Conservation (phyloP, 2,329 filamentous ascomycete genomes). For the Verticillium klebahnii region DNA sequence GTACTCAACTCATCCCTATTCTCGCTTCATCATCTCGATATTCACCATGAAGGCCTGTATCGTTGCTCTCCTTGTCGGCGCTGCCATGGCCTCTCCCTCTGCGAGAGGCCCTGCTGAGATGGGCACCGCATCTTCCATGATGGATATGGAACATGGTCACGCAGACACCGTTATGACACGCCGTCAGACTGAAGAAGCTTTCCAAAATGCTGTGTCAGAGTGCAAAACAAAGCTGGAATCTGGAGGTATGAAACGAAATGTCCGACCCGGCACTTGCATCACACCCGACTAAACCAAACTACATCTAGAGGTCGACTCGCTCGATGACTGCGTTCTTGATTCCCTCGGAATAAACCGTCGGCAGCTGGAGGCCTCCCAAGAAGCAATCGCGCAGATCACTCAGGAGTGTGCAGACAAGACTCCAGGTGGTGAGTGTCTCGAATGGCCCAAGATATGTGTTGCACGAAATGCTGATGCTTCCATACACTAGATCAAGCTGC, state of each 20-base stretch:
- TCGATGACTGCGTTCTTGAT: not conserved
- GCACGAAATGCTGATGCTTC: too few species aligned
- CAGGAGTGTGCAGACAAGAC: not conserved
- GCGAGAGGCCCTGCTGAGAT: not conserved
- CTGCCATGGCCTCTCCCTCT: not conserved
- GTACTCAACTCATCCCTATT: not conserved
- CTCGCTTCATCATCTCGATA: not conserved
- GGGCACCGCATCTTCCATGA: not conserved
- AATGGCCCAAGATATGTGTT: too few species aligned
- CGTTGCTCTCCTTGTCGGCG: not conserved
- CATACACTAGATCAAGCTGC: not conserved
- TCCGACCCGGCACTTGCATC: not conserved
- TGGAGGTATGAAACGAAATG: not conserved
- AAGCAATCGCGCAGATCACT: not conserved
- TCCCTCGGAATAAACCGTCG: not conserved
- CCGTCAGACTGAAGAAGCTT: not conserved
- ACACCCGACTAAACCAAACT: not conserved
- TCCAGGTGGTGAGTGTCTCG: not conserved
- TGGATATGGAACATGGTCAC: not conserved
- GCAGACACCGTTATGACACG: not conserved
- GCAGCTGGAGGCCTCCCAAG: not conserved
- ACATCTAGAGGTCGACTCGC: not conserved
- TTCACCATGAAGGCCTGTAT: not conserved
- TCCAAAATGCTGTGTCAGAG: not conserved
- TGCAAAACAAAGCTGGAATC: not conserved